These are phyloP conservation scores for Leishmania lainsoni DNA, from an alignment of 208 protist genomes.

Conservation along the genomic window DNA sequence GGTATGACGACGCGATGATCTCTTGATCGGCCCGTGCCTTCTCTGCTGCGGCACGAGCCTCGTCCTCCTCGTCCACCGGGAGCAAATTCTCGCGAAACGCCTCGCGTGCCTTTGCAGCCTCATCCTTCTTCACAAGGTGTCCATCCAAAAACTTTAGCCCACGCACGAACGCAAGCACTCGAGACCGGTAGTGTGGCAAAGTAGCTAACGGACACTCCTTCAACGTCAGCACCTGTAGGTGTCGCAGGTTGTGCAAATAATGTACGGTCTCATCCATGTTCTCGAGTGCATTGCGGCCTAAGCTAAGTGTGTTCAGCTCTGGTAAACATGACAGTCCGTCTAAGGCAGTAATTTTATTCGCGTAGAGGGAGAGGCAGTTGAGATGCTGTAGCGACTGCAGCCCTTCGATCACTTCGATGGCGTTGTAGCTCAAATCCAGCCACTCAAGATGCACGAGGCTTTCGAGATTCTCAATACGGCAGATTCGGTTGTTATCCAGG, in stretches of 20 bases:
- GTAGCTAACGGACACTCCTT: constrained; percentile 66
- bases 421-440: constrained; percentile 95
- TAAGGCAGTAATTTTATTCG: constrained; percentile 84
- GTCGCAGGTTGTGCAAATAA: constrained; percentile 75
- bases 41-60: constrained; percentile 31
- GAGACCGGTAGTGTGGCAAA: constrained; percentile 62
- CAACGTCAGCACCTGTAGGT: constrained; percentile 88
- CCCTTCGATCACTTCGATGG: constrained; percentile 91
- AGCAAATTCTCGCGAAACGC: constrained; percentile 85
- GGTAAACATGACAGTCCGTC: constrained; percentile 69
- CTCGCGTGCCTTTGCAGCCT: constrained; percentile 61
- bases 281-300: constrained; percentile 93
- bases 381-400: constrained; percentile 85
- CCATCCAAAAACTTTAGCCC: constrained; percentile 77
- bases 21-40: constrained; percentile 54
- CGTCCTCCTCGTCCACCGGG: constrained; percentile 82
- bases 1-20: constrained; percentile 50
- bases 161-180: constrained; percentile 76
- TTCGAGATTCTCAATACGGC: constrained; percentile 89
- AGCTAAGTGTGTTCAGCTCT: constrained; percentile 86
- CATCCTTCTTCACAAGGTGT: constrained; percentile 40
- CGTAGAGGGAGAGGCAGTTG: constrained; percentile 88
- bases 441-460: constrained; percentile 81
- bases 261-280: constrained; percentile 83
- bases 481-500: constrained; percentile 96